Conservation (phyloP, 2,329 filamentous ascomycete genomes). For the Fusarium palustre region DNA sequence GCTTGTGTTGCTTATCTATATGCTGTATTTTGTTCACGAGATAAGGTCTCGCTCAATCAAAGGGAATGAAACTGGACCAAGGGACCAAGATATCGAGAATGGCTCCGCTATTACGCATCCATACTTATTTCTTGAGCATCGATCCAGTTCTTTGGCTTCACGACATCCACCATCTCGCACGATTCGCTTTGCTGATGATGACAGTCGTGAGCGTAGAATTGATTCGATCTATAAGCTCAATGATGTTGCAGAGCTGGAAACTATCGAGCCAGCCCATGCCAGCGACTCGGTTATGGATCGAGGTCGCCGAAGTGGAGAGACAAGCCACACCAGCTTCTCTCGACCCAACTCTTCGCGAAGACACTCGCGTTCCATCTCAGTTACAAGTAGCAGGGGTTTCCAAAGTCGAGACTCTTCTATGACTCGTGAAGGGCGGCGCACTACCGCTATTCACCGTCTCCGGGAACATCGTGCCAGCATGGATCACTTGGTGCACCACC, state of each 20-base stretch:
- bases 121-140: not conserved
- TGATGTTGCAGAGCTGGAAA: not conserved
- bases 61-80: too few species aligned
- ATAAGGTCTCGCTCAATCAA: conserved; percentile 58
- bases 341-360: not conserved
- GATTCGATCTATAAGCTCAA: conserved; percentile 12
- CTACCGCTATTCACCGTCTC: not conserved
- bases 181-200: conserved; percentile 49
- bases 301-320: not conserved
- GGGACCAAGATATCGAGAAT: too few species aligned
- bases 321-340: not conserved
- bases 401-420: not conserved
- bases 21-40: conserved; percentile 79
- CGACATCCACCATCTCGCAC: conserved; percentile 31
- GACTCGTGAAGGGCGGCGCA: not conserved
- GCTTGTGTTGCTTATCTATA: conserved; percentile 78
- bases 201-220: not conserved
- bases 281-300: not conserved
- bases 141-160: not conserved
- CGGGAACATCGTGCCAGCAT: not conserved
- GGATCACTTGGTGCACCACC: conserved; percentile 3
- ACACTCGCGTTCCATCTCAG: not conserved
- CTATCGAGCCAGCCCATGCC: not conserved
- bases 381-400: not conserved
- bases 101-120: too few species aligned